A percentile compares a stretch with the other conserved stretches of the same genome.
These are phyloP conservation scores for Puccinia horiana DNA, from an alignment of 1,284 basidiomycete genomes.

Conservation along the genomic window DNA sequence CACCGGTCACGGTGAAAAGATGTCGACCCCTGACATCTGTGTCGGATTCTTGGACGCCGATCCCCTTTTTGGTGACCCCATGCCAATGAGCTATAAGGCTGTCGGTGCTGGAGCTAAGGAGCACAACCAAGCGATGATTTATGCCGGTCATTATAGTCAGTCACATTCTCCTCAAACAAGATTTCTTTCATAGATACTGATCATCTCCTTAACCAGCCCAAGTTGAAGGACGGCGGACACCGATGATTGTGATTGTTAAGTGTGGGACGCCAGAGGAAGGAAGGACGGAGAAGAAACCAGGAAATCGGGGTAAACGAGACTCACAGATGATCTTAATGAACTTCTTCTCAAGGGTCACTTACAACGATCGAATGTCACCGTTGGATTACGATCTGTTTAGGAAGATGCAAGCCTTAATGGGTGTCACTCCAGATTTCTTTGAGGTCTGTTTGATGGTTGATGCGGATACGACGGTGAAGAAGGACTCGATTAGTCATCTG, in stretches of 20 bases:
- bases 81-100: constrained; percentile 89
- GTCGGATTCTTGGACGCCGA: constrained; percentile 89
- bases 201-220: constrained; percentile 62
- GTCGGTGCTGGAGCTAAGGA: constrained; percentile 85
- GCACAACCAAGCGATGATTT: constrained; percentile 95
- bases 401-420: constrained; percentile 93
- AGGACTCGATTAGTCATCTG: constrained; percentile 78
- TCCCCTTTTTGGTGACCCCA: constrained; percentile 90
- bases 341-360: constrained; percentile 97
- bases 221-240: constrained; percentile 75
- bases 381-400: constrained; percentile 98
- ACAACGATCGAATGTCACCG: constrained; percentile 97
- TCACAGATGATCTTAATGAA: constrained; percentile 99
- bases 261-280: constrained; percentile 87
- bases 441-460: constrained; percentile 98
- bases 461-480: constrained; percentile 91
- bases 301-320: constrained; percentile 97
- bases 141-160: constrained; percentile 97
- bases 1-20: constrained; percentile 91
- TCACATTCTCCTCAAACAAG: constrained; percentile 52
- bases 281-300: constrained; percentile 81
- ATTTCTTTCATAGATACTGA: neutral
- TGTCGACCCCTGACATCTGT: constrained; percentile 93
- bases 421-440: constrained; percentile 98
- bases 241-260: constrained; percentile 94